Evolutionary conservation across 768 basidiomycete genomes (phyloP), one percentile per base, ranked within the genome.

Genomic region (Boletus patriciae): DNA sequence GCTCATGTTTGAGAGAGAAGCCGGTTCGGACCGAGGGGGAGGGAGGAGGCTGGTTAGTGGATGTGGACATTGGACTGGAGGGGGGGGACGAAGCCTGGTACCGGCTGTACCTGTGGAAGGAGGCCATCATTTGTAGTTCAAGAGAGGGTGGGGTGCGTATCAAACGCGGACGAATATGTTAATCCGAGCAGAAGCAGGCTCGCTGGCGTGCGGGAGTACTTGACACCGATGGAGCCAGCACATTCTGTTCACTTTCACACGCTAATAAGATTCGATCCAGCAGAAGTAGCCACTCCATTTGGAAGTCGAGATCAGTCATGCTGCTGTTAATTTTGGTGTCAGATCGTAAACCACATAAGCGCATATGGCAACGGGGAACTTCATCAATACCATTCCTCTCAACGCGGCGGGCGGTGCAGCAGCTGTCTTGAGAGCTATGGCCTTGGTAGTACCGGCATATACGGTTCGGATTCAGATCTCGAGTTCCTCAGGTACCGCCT

Each of bases 81-180:
- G 21, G 21, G 38, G 0, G 19, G n/a, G 27, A 23, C n/a, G 40
- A 44, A 21, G 16, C 3, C 3, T 27, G 27, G 15, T 1, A 25
- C 25, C 25, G 25, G 25, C 25, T 3, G 6, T 10, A 25, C 21
- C 37, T 7, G 21, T 10, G 29, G 12, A 33, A 23, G 10, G 31
- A 37, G 15, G 42, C 11, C 7, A 11, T 18, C n/a, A 50, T 63
- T 37, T 63, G 54, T 65, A 64, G 62, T 47, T 45, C 1, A 33
- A 54, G 46, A 7, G 45, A 51, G 43, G 43, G 45, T 42, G 36
- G n/a, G 27, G 29, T 21, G 41, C 45, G 61, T 46, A 55, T 46
- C 6, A 42, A 58, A 44, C 38, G 36, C 27, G 52, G 34, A 19
- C 29, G 34, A 23, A 47, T 48, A 52, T 43, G 37, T 62, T 19